Evolutionary conservation across 225 moss, liverwort and hornwort species (phyloP), one percentile per base, ranked within the genome.

Genomic region (Physcomitrium patens): DNA sequence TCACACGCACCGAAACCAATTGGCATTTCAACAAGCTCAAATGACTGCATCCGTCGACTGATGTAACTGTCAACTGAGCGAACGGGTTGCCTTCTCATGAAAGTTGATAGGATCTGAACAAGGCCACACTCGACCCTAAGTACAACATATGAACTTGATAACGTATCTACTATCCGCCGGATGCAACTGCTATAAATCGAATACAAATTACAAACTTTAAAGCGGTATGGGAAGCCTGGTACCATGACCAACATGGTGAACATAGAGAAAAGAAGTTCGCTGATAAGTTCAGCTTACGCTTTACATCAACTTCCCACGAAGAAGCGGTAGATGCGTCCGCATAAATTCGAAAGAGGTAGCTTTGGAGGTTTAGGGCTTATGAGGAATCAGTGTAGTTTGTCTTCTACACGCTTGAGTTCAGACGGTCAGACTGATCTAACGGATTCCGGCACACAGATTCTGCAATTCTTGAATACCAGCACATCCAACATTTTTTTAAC

Each of bases 361-460:
- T 67, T 62, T 73, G 16, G 67, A 61, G 79, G 60, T 73, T 73
- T 73, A 61, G 60, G 79, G 73, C 68, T 79, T 79, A 73, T 60
- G 20, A 24, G 37, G 37, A 49, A 7, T 37, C 12, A 64, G 55
- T 16, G 55, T n/a, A 31, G 20, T 27, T 53, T 19, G 63, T 55
- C 55, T 77, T 10, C 69, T 37, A 27, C 18, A 24, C n/a, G n/a
- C 43, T 69, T 52, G 26, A 45, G 55, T 43, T 77, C 63, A 31
- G 55, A 44, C 19, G 63, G 46, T 44, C 18, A 77, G 68, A 22
- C 69, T 27, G 69, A 69, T 74, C 3, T 24, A 51, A 12, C 15
- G 8, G n/a, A 69, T 60, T 52, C 68, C 42, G 41, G 16, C 12
- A 52, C 22, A 24, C 51, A 51, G 13, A 51, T 18, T 65, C 65